Evolutionary conservation across 192 early-diverging fungal species (phyloP).

Genomic region (Pecoramyces ruminantium): DNA sequence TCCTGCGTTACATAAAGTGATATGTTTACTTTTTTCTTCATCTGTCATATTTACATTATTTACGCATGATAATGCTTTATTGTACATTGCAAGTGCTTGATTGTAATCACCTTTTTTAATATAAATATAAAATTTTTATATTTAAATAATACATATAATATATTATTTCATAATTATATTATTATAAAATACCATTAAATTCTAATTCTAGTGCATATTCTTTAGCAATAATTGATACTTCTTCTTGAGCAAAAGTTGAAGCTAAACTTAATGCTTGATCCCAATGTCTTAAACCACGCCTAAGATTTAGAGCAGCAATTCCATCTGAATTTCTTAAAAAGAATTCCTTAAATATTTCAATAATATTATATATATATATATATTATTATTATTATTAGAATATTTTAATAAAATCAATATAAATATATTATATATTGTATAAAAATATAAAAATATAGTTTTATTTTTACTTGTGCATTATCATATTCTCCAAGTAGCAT

Average conservation of each 20-base stretch:
- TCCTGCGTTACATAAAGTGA: constrained; percentile 18
- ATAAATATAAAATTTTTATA: too few relatives aligned
- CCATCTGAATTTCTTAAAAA: constrained; percentile 22
- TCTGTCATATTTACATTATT: constrained; percentile 9
- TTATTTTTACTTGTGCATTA: constrained; percentile 21
- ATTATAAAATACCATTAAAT: constrained; percentile 6
- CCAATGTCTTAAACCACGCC: constrained; percentile 25
- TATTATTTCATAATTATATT: too few relatives aligned
- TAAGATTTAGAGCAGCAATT: constrained; percentile 19
- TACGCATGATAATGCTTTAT: constrained; percentile 14
- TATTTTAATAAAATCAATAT: too few relatives aligned
- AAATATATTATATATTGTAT: too few relatives aligned
- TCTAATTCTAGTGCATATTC: constrained; percentile 33
- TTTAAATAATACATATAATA: too few relatives aligned
- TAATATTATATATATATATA: too few relatives aligned
- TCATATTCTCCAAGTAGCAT: constrained; percentile 21
- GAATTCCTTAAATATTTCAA: too few relatives aligned
- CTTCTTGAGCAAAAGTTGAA: constrained; percentile 14
- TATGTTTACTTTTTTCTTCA: constrained; percentile 11
- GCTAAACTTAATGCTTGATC: constrained; percentile 28
- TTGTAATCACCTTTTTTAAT: constrained; percentile 6
- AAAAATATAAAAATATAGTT: too few relatives aligned
- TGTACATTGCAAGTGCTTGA: constrained; percentile 29
- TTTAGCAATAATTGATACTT: constrained; percentile 22
- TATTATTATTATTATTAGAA: too few relatives aligned